Evolutionary conservation across 73 alveolate species (phyloP).

Genomic region (Tetrahymena thermophila): DNA sequence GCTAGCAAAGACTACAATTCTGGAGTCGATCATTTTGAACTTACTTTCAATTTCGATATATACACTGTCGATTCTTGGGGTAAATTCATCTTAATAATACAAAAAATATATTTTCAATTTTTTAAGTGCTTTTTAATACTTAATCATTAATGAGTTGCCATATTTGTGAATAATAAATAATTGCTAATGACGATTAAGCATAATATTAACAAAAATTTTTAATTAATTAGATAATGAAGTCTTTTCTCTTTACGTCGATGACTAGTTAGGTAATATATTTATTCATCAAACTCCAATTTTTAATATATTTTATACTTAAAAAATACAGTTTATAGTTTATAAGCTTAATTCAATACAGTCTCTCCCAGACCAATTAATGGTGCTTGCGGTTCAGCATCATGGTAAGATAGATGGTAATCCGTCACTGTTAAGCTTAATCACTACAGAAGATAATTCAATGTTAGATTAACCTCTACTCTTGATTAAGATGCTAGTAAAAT

Average conservation of each 20-base stretch:
- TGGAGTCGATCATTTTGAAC: neutral
- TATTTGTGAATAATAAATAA: too few relatives aligned
- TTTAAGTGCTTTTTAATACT: neutral
- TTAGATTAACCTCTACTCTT: neutral
- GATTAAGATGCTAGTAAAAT: neutral
- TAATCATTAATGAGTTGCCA: too few relatives aligned
- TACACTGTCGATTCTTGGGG: neutral
- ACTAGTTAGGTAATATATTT: neutral
- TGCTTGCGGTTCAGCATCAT: neutral
- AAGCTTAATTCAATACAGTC: neutral
- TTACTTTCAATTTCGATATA: neutral
- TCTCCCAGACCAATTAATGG: neutral
- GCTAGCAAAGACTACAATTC: neutral
- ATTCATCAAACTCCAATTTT: neutral
- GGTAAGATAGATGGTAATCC: neutral
- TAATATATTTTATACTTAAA: neutral
- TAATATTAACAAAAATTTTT: neutral
- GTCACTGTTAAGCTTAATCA: neutral
- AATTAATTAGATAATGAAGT: neutral
- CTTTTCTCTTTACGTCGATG: neutral
- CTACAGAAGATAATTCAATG: neutral
- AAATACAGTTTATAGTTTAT: neutral
- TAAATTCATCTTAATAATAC: neutral
- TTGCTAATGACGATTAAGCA: neutral
- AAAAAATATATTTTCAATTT: neutral